These are phyloP conservation scores for Hyphopichia wangnamkhiaoensis DNA, from an alignment of 1,139 yeast genomes.

Conservation along the genomic window DNA sequence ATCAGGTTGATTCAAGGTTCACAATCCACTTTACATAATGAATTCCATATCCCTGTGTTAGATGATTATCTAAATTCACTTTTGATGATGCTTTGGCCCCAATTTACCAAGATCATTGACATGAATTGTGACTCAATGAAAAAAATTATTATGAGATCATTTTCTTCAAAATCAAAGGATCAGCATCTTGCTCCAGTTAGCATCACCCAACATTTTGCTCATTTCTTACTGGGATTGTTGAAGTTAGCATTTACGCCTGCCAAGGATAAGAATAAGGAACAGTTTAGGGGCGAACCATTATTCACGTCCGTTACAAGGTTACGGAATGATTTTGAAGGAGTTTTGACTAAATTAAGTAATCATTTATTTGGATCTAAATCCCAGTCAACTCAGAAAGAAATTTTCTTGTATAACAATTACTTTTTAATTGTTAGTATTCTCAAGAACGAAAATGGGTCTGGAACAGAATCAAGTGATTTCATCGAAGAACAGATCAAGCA, in stretches of 20 bases:
- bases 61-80: conserved; percentile 74
- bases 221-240: conserved; percentile 70
- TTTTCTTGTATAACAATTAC: conserved; percentile 78
- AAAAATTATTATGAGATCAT: conserved; percentile 30
- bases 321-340: conserved; percentile 76
- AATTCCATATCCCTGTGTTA: conserved; percentile 68
- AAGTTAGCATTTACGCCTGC: conserved; percentile 44
- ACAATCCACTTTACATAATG: conserved; percentile 61
- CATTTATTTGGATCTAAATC: conserved; percentile 36
- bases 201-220: conserved; percentile 79
- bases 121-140: conserved; percentile 71
- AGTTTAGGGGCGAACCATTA: conserved; percentile 63
- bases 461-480: conserved; percentile 34
- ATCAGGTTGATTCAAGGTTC: conserved; percentile 70
- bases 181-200: conserved; percentile 53
- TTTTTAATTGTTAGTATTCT: conserved; percentile 53
- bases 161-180: conserved; percentile 22
- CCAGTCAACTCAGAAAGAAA: conserved; percentile 55
- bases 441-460: conserved; percentile 44
- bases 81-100: conserved; percentile 78
- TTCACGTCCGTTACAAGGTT: conserved; percentile 67
- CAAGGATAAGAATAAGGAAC: conserved; percentile 18
- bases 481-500: conserved; percentile 62
- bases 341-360: conserved; percentile 66
- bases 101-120: conserved; percentile 75